Base-by-base conservation (phyloP, 345 rosid genomes). In the Melaleuca quinquenervia region DNA sequence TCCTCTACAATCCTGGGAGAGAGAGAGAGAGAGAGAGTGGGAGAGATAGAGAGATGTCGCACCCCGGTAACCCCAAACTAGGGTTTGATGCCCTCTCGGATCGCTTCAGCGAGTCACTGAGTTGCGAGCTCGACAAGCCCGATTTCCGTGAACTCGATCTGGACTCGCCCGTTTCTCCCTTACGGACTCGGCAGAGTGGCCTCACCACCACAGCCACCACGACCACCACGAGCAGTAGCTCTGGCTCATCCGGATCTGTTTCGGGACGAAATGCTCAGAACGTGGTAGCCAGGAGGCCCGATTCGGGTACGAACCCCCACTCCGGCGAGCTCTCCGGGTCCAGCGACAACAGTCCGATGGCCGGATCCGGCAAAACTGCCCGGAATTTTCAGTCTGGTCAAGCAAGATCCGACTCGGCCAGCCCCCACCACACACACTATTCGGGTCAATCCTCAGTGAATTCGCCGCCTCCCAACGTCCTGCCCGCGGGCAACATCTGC, bases 141-240 rank as follows among this genome's bases (percentile, higher is more conserved):
- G 98, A 95, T 92, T 93, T 86, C 86, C 94, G 97, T 24, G 93
- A 91, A 82, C 92, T 92, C 90, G 94, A 95, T 94, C 93, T 93
- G 84, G 98, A 98, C 70, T 98, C 99, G 15, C 99, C 99, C 7
- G 93, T 94, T 52, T 95, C 98, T 32, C 98, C 99, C 27, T 94
- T 96, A 54, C 92, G 96, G 70, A 88, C 93, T 29, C 92, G 94
- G 1, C 87, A 85, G 41, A 87, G 85, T 85, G 92, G 90, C 36
- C 87, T 88, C 82, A 85, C 88, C 32, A 51, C 89, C 22, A 75
- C 90, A 7, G 70, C 93, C 20, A 89, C 92, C 2, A 87, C 92
- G 1, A 84, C 94, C 18, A 90, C 96, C 14, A 92, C 94, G 7
- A 90, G 93, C 82, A 93, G 95, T 74, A 92, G 94, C 70, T 95